Evolutionary conservation across 164 flowering plant genomes (phyloP), one percentile per base, ranked within the genome.

Genomic region (Malania oleifera): DNA sequence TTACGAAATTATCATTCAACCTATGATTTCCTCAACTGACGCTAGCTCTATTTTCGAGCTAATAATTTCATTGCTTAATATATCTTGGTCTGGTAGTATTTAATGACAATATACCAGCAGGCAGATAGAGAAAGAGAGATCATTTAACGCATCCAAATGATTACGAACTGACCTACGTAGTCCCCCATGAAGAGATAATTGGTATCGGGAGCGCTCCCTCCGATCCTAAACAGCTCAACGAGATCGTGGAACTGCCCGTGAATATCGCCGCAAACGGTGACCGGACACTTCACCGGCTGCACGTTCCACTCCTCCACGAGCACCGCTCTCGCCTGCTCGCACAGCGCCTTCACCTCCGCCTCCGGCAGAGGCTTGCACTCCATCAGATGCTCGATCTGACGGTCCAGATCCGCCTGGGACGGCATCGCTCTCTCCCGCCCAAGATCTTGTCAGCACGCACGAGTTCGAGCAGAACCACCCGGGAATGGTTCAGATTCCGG

Each of bases 371-470:
- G 53, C 29, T 50, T 50, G 34, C 53, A 50, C 29, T 50, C 53
- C 53, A 50, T 50, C 53, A 50, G 29, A 24, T 25, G 53, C 29
- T 50, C 53, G 53, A 50, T 50, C 34, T 50, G 53, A 25, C 29
- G 29, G 53, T 50, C 53, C 53, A 50, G 53, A 50, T 50, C 53
- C 53, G 53, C 53, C 29, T 50, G 53, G 7, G 53, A 50, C 14
- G 53, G 29, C 53, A 50, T 50, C 13, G 29, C 11, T 43, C 18
- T 12, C 46, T 3, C 20, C 46, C 2, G 14, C 13, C 15, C 18
- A 20, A 18, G 22, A 43, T 43, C 22, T n/a, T n/a, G n/a, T n/a
- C n/a, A n/a, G n/a, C n/a, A n/a, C n/a, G n/a, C n/a, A n/a, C n/a
- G n/a, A n/a, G n/a, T n/a, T n/a, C n/a, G n/a, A n/a, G n/a, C n/a